These are phyloP conservation scores for Torulaspora gathmanii DNA, from an alignment of 805 yeast species.

Conservation along the genomic window DNA sequence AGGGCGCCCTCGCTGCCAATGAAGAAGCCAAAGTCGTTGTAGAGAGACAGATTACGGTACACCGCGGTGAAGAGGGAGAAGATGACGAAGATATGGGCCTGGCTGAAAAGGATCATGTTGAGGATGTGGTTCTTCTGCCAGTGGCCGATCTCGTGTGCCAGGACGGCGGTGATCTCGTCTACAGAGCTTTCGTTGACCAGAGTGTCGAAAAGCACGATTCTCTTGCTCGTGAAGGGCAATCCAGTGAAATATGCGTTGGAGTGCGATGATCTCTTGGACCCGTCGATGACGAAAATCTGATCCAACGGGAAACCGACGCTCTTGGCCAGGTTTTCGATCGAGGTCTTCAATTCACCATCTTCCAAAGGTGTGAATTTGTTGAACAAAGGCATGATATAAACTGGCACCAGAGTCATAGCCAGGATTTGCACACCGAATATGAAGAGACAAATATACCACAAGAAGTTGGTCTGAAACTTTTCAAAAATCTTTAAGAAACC, in stretches of 20 bases:
- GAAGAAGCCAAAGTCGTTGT: conserved; percentile 70
- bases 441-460: conserved; percentile 72
- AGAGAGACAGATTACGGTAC: conserved; percentile 73
- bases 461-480: conserved; percentile 72
- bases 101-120: conserved; percentile 62
- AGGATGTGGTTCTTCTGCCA: conserved; percentile 90
- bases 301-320: conserved; percentile 79
- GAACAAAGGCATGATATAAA: conserved; percentile 86
- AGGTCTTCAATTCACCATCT: conserved; percentile 78
- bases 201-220: conserved; percentile 90
- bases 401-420: conserved; percentile 72
- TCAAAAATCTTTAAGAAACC: conserved; percentile 77
- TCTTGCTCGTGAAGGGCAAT: conserved; percentile 86
- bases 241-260: conserved; percentile 97
- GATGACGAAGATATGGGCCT: conserved; percentile 56
- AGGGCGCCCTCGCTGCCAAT: conserved; percentile 10
- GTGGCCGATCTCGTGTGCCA: conserved; percentile 99
- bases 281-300: conserved; percentile 84
- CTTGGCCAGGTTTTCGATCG: conserved; percentile 75
- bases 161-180: conserved; percentile 83
- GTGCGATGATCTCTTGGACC: conserved; percentile 94
- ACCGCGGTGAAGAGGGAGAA: conserved; percentile 77
- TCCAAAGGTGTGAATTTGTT: conserved; percentile 87
- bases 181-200: conserved; percentile 73
- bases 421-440: conserved; percentile 66